Base-by-base conservation (phyloP, 768 basidiomycete genomes). In the Mycena olivaceomarginata region DNA sequence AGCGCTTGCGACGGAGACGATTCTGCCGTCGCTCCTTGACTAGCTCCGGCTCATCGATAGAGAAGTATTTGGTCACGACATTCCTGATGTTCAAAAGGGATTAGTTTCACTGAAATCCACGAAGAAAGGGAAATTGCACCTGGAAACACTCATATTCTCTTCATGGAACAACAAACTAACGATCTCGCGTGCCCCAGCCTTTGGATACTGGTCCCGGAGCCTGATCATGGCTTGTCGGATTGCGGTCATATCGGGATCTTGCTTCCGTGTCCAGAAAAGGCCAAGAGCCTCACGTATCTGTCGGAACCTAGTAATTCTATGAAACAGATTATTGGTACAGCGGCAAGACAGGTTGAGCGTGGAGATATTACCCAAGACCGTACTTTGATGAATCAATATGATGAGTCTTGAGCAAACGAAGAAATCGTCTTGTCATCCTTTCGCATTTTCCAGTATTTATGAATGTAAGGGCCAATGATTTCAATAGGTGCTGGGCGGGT, bases 121-220 rank as follows among this genome's bases (percentile, higher is more conserved):
- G 39, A 13, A 59, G 22, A 68, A 31, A 31, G n/a, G 7, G 2
- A 31, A n/a, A 59, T 12, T 22, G 22, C 16, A 85, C 85, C 78
- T 43, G 0, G 82, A 31, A 53, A 86, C 83, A 22, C 40, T 60
- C 78, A 85, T 82, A 5, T 78, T 71, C 31, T 79, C 59, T 45
- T 85, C 82, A 43, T 82, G 81, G 48, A 82, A 81, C 3, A 86
- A 57, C 0, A 81, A 64, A 25, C 37, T 65, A 0, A 68, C 67
- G 70, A 86, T 83, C 13, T 84, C 83, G 20, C 78, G 71, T 5
- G 79, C 79, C 2, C 86, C 86, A 10, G 80, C 82, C 16, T 78
- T 77, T 6, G 85, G 85, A 70, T 80, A 85, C 4, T 63, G 79
- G 18, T 67, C 60, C 2, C 81, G 72, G 4, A 85, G 62, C 11